phyloP scores from a whole-genome alignment of 2,329 filamentous ascomycete genomes.

The Leptographium flavum region DNA sequence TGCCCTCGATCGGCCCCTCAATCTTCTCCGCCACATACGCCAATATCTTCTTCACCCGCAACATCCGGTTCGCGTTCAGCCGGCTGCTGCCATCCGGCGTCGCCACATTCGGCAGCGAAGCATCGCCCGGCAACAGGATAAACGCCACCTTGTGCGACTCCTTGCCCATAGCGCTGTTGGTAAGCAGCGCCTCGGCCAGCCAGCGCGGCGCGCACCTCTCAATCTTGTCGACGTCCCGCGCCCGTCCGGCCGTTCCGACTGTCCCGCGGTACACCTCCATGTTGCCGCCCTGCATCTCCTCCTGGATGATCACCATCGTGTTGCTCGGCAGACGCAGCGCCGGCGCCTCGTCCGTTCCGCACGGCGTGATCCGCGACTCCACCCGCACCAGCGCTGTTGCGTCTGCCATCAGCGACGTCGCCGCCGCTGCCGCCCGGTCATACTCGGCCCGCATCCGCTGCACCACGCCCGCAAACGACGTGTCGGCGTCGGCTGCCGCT shows the following conservation, averaged over 20 bases:
- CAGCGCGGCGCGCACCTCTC: constrained; percentile 82
- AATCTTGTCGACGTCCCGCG: constrained; percentile 61
- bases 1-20: constrained; percentile 27
- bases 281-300: constrained; percentile 52
- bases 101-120: constrained; percentile 54
- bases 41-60: constrained; percentile 87
- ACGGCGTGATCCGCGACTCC: constrained; percentile 53
- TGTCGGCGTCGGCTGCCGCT: constrained; percentile 51
- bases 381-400: constrained; percentile 37
- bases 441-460: constrained; percentile 63
- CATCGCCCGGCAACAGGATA: constrained; percentile 52
- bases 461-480: constrained; percentile 58
- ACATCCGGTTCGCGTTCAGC: constrained; percentile 92
- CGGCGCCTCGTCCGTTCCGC: constrained; percentile 58
- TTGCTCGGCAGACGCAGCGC: constrained; percentile 54
- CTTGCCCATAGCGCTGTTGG: constrained; percentile 72
- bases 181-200: constrained; percentile 75
- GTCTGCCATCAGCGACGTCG: background rate
- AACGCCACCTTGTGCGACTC: constrained; percentile 97
- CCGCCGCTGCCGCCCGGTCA: constrained; percentile 44
- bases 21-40: constrained; percentile 87
- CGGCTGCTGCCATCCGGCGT: constrained; percentile 71
- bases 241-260: constrained; percentile 53
- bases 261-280: constrained; percentile 87
- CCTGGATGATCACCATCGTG: constrained; percentile 55